phyloP scores from a whole-genome alignment of 2,329 filamentous ascomycete species.

The Penicillium sclerotigenum region DNA sequence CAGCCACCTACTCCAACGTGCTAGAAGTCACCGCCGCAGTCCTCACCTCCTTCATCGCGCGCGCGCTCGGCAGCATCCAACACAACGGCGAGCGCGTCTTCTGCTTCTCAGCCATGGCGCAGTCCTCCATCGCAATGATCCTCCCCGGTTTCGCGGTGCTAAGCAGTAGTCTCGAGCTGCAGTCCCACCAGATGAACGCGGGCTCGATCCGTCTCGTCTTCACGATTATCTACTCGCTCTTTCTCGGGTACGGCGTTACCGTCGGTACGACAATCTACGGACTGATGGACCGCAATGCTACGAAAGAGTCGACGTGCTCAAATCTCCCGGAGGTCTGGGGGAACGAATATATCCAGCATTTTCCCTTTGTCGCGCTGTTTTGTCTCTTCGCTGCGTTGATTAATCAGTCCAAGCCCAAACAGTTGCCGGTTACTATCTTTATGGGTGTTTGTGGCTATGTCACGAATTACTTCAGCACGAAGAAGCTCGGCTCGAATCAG shows the following conservation, averaged over 20 bases:
- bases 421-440: slow-evolving; percentile 68
- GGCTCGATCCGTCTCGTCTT: slow-evolving; percentile 49
- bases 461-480: slow-evolving; percentile 43
- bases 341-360: slow-evolving; percentile 50
- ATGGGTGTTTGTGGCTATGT: slow-evolving; percentile 69
- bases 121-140: slow-evolving; percentile 62
- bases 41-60: slow-evolving; percentile 63
- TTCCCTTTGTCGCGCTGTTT: slow-evolving; percentile 71
- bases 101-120: slow-evolving; percentile 56
- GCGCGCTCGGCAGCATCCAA: slow-evolving; percentile 63
- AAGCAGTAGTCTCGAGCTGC: slow-evolving; percentile 60
- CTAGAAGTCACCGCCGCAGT: slow-evolving; percentile 53
- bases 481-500: slow-evolving; percentile 66
- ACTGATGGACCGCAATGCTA: slow-evolving; percentile 54
- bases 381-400: slow-evolving; percentile 71
- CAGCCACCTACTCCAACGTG: slow-evolving; percentile 55
- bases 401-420: slow-evolving; percentile 75
- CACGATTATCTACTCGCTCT: slow-evolving; percentile 67
- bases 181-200: slow-evolving; percentile 64
- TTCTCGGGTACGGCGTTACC: slow-evolving; percentile 68
- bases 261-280: slow-evolving; percentile 62
- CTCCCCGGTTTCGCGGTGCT: slow-evolving; percentile 64
- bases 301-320: slow-evolving; percentile 45
- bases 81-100: slow-evolving; percentile 48
- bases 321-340: slow-evolving; percentile 45